These are phyloP conservation scores for Eudorina sp. DNA, from an alignment of 139 green algal species.

Conservation along the genomic window DNA sequence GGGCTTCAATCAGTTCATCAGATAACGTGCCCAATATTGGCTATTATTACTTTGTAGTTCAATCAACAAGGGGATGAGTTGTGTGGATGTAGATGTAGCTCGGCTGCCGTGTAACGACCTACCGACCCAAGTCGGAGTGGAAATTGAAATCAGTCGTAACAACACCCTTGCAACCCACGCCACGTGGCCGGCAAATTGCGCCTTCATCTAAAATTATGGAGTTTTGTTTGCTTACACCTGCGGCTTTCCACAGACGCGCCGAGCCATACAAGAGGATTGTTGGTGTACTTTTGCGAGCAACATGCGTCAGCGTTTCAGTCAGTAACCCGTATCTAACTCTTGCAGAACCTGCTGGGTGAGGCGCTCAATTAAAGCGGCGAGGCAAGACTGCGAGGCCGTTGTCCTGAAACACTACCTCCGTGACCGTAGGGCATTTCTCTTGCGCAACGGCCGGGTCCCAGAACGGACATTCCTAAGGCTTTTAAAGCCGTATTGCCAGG, in stretches of 20 bases:
- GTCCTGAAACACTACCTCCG: too few species aligned
- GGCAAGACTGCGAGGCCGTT: too few species aligned
- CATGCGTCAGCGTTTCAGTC: constrained; percentile 45
- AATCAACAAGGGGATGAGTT: too few species aligned
- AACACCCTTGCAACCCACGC: background rate
- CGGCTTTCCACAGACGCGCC: background rate
- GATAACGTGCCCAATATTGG: too few species aligned
- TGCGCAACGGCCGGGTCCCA: constrained; percentile 14
- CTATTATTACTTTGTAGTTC: too few species aligned
- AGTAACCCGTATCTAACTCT: constrained; percentile 39
- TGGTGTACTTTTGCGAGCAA: constrained; percentile 30
- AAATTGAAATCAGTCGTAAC: constrained; percentile 13
- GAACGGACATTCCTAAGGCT: constrained; percentile 23
- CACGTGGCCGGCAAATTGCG: background rate
- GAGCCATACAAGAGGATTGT: constrained; percentile 43
- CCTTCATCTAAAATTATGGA: constrained; percentile 6
- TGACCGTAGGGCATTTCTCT: constrained; percentile 37
- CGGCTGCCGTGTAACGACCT: background rate
- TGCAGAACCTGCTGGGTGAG: constrained; percentile 38
- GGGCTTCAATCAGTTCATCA: too few species aligned
- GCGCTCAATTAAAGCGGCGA: too few species aligned
- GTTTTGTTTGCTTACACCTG: background rate
- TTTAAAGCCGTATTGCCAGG: background rate
- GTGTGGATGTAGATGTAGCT: background rate
- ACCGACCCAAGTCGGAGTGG: background rate